These are phyloP conservation scores for Pisolithus thermaeus DNA, from an alignment of 1,284 basidiomycete species.

Conservation along the genomic window DNA sequence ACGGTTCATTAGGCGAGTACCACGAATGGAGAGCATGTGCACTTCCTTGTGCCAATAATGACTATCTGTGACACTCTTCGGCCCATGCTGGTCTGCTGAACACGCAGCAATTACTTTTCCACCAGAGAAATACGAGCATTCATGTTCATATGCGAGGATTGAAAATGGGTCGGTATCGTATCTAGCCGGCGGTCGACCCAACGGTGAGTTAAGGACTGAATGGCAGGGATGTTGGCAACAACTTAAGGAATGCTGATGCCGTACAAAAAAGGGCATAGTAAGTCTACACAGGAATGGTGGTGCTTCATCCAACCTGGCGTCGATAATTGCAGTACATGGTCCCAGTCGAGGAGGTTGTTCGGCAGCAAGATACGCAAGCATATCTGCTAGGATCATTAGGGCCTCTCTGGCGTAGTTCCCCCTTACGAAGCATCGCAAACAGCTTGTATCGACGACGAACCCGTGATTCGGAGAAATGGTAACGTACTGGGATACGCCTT, in stretches of 20 bases:
- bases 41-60: too few relatives aligned
- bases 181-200: constrained; percentile 72
- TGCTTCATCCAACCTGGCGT: background rate
- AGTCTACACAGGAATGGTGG: background rate
- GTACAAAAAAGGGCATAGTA: background rate
- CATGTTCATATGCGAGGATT: background rate
- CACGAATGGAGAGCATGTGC: too few relatives aligned
- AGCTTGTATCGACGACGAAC: background rate
- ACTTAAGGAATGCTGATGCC: constrained; percentile 77
- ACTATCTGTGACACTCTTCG: too few relatives aligned
- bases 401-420: constrained; percentile 49
- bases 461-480: background rate
- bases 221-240: constrained; percentile 62
- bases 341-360: constrained; percentile 70
- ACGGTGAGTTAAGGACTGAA: constrained; percentile 77
- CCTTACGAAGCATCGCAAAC: constrained; percentile 28
- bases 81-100: too few relatives aligned
- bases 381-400: constrained; percentile 84
- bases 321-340: constrained; percentile 58
- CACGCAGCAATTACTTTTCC: constrained; percentile 61
- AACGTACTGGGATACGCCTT: too few relatives aligned
- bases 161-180: constrained; percentile 15
- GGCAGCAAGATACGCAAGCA: constrained; percentile 74
- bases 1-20: too few relatives aligned
- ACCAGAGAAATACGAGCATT: background rate